A percentile compares a stretch with the other conserved stretches of the same genome.
phyloP scores from a whole-genome alignment of 805 yeast species.

The Spathaspora sp. region DNA sequence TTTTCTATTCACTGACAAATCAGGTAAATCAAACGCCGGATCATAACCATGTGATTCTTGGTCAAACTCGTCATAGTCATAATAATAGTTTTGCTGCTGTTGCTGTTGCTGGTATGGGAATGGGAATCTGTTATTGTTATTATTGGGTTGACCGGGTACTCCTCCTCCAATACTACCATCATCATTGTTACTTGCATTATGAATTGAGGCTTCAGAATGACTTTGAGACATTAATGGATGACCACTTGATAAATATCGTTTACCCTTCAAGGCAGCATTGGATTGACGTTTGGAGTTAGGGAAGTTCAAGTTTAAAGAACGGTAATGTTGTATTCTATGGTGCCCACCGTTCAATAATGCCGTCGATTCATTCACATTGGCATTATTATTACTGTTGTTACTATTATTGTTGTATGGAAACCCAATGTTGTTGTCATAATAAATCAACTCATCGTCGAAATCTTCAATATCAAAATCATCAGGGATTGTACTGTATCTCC shows the following conservation, averaged over 20 bases:
- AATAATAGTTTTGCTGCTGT: conserved; percentile 20
- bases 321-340: conserved; percentile 35
- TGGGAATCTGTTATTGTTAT: conserved; percentile 25
- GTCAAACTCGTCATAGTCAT: conserved; percentile 38
- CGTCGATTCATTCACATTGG: conserved; percentile 25
- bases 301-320: conserved; percentile 35
- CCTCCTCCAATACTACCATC: background rate
- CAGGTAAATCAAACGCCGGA: conserved; percentile 9
- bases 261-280: conserved; percentile 18
- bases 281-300: conserved; percentile 15
- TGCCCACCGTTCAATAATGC: conserved; percentile 23
- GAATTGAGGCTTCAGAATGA: conserved; percentile 2
- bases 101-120: conserved; percentile 27
- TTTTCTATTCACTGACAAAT: conserved; percentile 5
- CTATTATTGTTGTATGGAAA: conserved; percentile 29
- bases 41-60: conserved; percentile 23
- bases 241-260: conserved; percentile 37
- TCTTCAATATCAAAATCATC: conserved; percentile 57
- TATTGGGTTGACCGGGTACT: conserved; percentile 2
- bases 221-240: conserved; percentile 18
- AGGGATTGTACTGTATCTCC: conserved; percentile 70
- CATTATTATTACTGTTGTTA: conserved; percentile 17
- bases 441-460: conserved; percentile 50
- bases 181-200: conserved; percentile 7
- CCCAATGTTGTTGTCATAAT: conserved; percentile 39